A percentile compares a stretch with the other conserved stretches of the same genome.
Evolutionary conservation across 441 rosid species (phyloP).

Genomic region (Adansonia rubrostipa): DNA sequence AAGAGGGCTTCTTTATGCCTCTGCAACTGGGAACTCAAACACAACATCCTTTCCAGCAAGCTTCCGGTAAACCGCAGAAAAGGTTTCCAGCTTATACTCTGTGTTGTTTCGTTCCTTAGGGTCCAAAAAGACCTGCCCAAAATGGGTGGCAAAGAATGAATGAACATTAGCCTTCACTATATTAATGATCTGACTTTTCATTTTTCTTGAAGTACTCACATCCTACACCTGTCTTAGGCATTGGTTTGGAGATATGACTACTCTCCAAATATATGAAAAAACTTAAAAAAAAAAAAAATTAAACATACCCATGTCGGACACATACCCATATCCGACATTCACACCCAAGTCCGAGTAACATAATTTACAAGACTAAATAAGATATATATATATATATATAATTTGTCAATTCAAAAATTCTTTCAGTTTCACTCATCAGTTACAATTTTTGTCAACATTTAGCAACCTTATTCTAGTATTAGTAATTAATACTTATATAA

Average conservation of each 20-base stretch:
- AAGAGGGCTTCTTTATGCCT: constrained; percentile 37
- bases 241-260: no score
- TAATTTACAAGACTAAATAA: not conserved
- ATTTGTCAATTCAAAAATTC: not conserved
- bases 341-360: not conserved
- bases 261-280: no score
- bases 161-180: not conserved
- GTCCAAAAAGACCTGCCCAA: constrained; percentile 4
- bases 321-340: no score
- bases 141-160: not conserved
- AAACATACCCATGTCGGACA: no score
- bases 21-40: constrained; percentile 35
- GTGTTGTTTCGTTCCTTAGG: constrained; percentile 72
- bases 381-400: not conserved
- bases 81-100: constrained; percentile 68
- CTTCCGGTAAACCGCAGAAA: constrained; percentile 74
- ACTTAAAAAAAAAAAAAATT: no score
- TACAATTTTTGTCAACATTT: not conserved
- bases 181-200: not conserved
- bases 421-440: not conserved
- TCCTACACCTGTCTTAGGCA: no score
- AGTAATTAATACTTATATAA: not conserved
- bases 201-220: no score
- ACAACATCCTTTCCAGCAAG: constrained; percentile 65
- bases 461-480: not conserved